Conservation (phyloP, 768 basidiomycete genomes). For the Boletus bicolor region DNA sequence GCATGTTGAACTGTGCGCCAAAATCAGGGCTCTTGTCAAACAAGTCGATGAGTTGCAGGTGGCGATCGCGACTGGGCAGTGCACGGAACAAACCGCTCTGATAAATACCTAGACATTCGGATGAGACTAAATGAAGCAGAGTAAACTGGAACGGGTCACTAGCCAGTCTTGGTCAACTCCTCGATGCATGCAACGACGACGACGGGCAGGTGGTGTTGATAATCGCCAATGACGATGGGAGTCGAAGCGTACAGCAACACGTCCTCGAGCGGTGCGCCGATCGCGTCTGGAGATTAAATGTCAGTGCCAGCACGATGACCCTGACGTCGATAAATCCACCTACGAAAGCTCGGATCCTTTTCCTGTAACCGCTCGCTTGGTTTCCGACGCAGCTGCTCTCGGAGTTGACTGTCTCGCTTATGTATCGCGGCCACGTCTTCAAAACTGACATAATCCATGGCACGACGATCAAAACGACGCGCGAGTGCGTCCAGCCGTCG, state of each 20-base stretch:
- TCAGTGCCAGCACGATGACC: neutral
- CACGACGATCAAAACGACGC: constrained; percentile 20
- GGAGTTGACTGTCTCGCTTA: constrained; percentile 18
- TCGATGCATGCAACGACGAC: constrained; percentile 43
- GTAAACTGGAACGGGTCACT: neutral
- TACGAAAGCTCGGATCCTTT: constrained; percentile 26
- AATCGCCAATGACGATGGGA: constrained; percentile 34
- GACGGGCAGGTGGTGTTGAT: constrained; percentile 37
- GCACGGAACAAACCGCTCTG: constrained; percentile 42
- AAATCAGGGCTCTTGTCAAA: constrained; percentile 35
- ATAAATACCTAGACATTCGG: constrained; percentile 36
- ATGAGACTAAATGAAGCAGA: neutral
- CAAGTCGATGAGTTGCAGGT: constrained; percentile 36
- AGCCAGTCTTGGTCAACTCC: constrained; percentile 45
- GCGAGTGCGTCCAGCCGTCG: constrained; percentile 25
- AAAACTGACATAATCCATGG: constrained; percentile 26
- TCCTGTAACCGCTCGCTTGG: constrained; percentile 17
- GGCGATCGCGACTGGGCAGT: constrained; percentile 39
- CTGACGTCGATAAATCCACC: constrained; percentile 3
- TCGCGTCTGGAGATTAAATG: constrained; percentile 27
- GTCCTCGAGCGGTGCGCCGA: constrained; percentile 36
- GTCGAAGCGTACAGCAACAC: constrained; percentile 33
- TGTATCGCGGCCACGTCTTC: constrained; percentile 23
- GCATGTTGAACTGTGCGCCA: constrained; percentile 27
- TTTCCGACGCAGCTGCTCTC: constrained; percentile 24